Conservation (phyloP, 2,329 filamentous ascomycete species). For the Coniochaeta prunicola region DNA sequence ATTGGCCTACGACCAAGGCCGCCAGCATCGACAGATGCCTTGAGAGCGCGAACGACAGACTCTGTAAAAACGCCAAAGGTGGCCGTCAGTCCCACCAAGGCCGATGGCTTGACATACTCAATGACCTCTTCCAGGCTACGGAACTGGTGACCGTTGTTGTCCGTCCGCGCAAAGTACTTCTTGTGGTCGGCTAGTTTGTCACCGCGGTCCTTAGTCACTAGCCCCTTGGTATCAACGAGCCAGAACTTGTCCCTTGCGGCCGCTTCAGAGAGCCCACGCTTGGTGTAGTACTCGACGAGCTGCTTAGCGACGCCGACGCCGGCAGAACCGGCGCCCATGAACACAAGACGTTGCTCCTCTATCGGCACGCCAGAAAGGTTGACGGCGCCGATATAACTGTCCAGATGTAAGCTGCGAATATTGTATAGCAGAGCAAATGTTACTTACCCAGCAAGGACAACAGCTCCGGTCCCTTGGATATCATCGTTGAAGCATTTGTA, state of each 20-base stretch:
- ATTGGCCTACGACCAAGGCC: slow-evolving; percentile 72
- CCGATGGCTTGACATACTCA: slow-evolving; percentile 90
- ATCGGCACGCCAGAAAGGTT: slow-evolving; percentile 79
- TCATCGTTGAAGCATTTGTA: slow-evolving; percentile 99
- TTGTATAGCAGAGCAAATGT: background rate
- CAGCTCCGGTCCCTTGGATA: slow-evolving; percentile 93
- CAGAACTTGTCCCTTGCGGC: slow-evolving; percentile 89
- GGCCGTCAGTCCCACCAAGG: slow-evolving; percentile 88
- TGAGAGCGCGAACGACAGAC: slow-evolving; percentile 66
- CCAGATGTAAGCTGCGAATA: slow-evolving; percentile 43
- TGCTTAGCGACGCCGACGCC: slow-evolving; percentile 97
- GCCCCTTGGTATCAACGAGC: slow-evolving; percentile 93
- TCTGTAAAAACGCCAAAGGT: slow-evolving; percentile 94
- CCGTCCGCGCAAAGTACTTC: slow-evolving; percentile 59
- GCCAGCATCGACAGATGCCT: slow-evolving; percentile 54
- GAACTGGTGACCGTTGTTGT: slow-evolving; percentile 63
- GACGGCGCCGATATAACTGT: slow-evolving; percentile 60
- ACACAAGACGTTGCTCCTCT: slow-evolving; percentile 89
- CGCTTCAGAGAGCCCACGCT: slow-evolving; percentile 81
- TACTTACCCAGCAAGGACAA: slow-evolving; percentile 74
- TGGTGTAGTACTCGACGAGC: slow-evolving; percentile 93
- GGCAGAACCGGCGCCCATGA: slow-evolving; percentile 91
- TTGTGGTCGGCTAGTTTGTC: slow-evolving; percentile 91
- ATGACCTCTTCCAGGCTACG: slow-evolving; percentile 83
- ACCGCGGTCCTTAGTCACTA: slow-evolving; percentile 87